These are phyloP conservation scores for Olyra latifolia DNA, from an alignment of 176 grass and related monocot genomes.

Conservation along the genomic window DNA sequence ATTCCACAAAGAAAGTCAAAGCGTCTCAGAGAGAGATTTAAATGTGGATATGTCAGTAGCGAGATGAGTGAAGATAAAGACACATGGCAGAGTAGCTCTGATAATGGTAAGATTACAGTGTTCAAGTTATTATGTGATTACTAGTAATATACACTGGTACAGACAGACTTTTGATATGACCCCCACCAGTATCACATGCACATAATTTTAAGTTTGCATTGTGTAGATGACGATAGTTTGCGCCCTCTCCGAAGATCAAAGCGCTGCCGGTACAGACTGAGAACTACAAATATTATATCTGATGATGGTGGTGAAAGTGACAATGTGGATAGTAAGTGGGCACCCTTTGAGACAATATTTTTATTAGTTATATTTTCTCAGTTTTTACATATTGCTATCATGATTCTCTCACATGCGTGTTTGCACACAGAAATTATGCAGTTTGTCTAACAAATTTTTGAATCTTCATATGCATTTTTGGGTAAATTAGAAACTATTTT, in stretches of 20 bases:
- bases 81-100: conserved; percentile 6
- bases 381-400: background rate
- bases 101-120: conserved; percentile 21
- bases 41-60: background rate
- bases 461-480: background rate
- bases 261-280: conserved; percentile 29
- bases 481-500: background rate
- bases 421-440: background rate
- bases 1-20: conserved; percentile 35
- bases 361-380: background rate
- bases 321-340: conserved; percentile 14
- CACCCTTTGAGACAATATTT: conserved; percentile 10
- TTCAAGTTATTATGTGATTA: background rate
- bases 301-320: conserved; percentile 19
- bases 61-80: conserved; percentile 9
- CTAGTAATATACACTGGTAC: background rate
- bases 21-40: background rate
- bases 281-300: background rate
- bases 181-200: background rate
- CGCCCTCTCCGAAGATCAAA: conserved; percentile 28
- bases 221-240: conserved; percentile 24
- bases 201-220: conserved; percentile 8
- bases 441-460: background rate
- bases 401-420: background rate
- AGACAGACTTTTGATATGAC: background rate